These are phyloP conservation scores for Claviceps arundinis DNA, from an alignment of 2,329 filamentous ascomycete genomes.

Conservation along the genomic window DNA sequence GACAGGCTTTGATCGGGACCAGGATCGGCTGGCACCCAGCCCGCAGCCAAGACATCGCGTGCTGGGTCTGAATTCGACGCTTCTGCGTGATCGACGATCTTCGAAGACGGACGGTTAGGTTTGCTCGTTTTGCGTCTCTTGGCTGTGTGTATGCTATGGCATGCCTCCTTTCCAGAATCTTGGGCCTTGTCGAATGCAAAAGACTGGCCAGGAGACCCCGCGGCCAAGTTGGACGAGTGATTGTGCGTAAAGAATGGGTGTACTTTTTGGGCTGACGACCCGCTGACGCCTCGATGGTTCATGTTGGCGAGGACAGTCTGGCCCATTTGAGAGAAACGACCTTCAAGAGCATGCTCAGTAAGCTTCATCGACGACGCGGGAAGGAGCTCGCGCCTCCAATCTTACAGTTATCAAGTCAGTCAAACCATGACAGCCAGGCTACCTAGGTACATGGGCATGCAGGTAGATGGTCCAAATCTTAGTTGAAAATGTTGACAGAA, in stretches of 20 bases:
- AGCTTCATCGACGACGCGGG: neutral
- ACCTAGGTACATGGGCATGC: neutral
- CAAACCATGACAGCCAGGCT: neutral
- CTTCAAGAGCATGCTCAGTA: neutral
- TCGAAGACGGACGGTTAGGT: constrained; percentile 5
- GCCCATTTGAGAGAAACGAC: constrained; percentile 22
- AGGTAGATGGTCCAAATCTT: too few species aligned
- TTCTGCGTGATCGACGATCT: constrained; percentile 2
- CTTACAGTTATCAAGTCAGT: neutral
- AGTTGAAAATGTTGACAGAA: neutral
- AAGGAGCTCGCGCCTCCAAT: neutral
- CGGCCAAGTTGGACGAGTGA: constrained; percentile 6
- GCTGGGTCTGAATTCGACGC: neutral
- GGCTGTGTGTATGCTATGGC: neutral
- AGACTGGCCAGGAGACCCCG: neutral
- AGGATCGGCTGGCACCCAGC: neutral
- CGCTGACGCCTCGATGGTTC: constrained; percentile 25
- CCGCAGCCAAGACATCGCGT: neutral
- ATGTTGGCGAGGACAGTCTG: constrained; percentile 29
- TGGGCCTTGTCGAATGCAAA: neutral
- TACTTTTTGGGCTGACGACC: constrained; percentile 29
- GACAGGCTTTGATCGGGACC: neutral
- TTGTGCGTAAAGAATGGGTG: constrained; percentile 40
- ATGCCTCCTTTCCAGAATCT: neutral
- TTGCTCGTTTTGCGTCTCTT: constrained; percentile 5